Evolutionary conservation across 495 filamentous ascomycete species (phyloP).

Genomic region (Penicillium bialowiezense): DNA sequence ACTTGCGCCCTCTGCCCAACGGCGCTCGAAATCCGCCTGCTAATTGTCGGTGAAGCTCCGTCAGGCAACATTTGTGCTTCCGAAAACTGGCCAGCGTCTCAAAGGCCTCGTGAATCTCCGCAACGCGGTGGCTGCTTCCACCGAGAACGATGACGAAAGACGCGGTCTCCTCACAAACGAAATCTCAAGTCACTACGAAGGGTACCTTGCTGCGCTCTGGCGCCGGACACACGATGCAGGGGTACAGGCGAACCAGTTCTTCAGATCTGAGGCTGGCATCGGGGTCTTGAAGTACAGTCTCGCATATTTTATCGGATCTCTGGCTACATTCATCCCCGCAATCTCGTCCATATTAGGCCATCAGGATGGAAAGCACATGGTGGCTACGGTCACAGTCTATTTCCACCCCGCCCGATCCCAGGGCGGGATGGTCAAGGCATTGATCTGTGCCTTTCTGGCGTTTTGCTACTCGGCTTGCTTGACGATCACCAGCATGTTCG

Average conservation of each 20-base stretch:
- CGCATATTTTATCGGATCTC: constrained; percentile 83
- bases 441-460: constrained; percentile 75
- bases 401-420: constrained; percentile 92
- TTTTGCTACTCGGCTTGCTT: constrained; percentile 81
- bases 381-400: constrained; percentile 89
- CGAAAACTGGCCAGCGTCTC: constrained; percentile 49
- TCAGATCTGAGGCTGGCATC: constrained; percentile 58
- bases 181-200: constrained; percentile 14
- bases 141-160: constrained; percentile 32
- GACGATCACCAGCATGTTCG: constrained; percentile 81
- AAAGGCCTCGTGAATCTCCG: constrained; percentile 49
- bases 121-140: constrained; percentile 16
- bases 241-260: constrained; percentile 32
- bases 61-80: constrained; percentile 54
- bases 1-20: background rate
- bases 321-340: constrained; percentile 79
- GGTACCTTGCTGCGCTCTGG: constrained; percentile 12
- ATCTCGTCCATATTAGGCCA: constrained; percentile 72
- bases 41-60: constrained; percentile 39
- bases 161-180: constrained; percentile 39
- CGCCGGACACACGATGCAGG: constrained; percentile 10
- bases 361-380: constrained; percentile 95
- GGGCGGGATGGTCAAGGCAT: constrained; percentile 88
- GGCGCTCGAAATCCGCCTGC: background rate
- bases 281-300: constrained; percentile 90